Evolutionary conservation across 768 basidiomycete species (phyloP).

Genomic region (Mycena chlorophos): DNA sequence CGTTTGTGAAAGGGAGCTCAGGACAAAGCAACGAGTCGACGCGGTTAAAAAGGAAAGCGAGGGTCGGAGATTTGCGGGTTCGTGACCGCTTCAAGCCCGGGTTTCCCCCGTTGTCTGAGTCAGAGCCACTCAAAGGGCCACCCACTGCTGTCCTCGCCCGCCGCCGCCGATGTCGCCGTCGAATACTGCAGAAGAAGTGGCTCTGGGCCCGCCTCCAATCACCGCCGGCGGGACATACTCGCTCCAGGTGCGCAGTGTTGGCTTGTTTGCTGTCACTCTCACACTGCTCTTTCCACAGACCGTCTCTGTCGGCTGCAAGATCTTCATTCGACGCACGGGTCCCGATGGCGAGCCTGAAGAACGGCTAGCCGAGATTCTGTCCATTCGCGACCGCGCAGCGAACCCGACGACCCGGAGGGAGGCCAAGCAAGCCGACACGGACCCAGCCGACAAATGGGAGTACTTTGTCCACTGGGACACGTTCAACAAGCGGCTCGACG

Average conservation of each 20-base stretch:
- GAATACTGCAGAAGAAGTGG: constrained; percentile 37
- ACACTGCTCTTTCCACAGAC: too few relatives aligned
- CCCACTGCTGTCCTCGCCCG: not conserved
- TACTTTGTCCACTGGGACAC: constrained; percentile 99
- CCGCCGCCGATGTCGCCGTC: constrained; percentile 17
- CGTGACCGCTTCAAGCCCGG: not conserved
- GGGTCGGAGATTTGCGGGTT: not conserved
- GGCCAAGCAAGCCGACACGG: constrained; percentile 47
- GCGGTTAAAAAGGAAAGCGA: not conserved
- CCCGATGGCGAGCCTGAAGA: constrained; percentile 79
- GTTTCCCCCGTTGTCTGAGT: not conserved
- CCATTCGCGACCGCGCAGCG: constrained; percentile 84
- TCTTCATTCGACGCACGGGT: constrained; percentile 83
- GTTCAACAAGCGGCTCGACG: constrained; percentile 98
- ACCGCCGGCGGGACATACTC: constrained; percentile 74
- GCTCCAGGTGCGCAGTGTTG: constrained; percentile 58
- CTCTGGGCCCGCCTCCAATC: constrained; percentile 56
- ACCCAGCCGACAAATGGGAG: constrained; percentile 80
- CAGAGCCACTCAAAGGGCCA: not conserved
- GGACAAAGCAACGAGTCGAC: too few relatives aligned
- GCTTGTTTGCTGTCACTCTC: constrained; percentile 34
- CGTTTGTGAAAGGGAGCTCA: too few relatives aligned
- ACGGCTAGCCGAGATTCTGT: constrained; percentile 92
- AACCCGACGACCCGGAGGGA: constrained; percentile 55
- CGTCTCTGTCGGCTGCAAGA: constrained; percentile 91